phyloP scores from a whole-genome alignment of 768 basidiomycete genomes.

The Cyclocybe cylindracea region DNA sequence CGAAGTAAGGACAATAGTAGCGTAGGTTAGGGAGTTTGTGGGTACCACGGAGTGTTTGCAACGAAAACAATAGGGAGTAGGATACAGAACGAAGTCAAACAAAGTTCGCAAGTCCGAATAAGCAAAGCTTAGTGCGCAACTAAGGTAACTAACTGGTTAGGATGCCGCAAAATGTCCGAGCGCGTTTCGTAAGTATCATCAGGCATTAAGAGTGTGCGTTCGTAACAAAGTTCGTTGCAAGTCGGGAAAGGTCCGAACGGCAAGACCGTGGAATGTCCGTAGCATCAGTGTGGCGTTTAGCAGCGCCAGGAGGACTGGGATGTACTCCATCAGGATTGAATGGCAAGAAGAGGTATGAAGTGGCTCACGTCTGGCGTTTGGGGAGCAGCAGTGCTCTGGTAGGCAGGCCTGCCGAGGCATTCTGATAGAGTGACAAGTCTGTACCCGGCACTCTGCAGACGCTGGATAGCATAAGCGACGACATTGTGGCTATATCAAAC shows the following conservation, averaged over 20 bases:
- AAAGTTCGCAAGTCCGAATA: too few relatives aligned
- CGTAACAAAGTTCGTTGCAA: neutral
- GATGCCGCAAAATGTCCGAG: too few relatives aligned
- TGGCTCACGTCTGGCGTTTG: constrained; percentile 8
- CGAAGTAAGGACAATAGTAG: neutral
- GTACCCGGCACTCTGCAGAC: constrained; percentile 41
- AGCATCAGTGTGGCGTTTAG: constrained; percentile 5
- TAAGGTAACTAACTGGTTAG: too few relatives aligned
- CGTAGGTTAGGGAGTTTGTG: too few relatives aligned
- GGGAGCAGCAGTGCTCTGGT: constrained; percentile 33
- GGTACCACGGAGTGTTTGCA: too few relatives aligned
- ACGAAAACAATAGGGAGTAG: too few relatives aligned
- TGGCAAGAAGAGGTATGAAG: neutral
- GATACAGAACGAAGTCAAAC: too few relatives aligned
- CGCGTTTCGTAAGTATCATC: too few relatives aligned
- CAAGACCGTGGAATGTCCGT: neutral
- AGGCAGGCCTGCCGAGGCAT: constrained; percentile 39
- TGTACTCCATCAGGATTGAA: neutral
- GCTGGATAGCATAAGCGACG: constrained; percentile 33
- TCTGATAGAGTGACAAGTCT: constrained; percentile 43
- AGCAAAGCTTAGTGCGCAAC: too few relatives aligned
- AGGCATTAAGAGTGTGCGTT: too few relatives aligned
- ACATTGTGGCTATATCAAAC: constrained; percentile 21
- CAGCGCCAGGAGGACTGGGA: constrained; percentile 25
- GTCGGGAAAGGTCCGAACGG: neutral